A percentile compares a stretch with the other conserved stretches of the same genome.
Evolutionary conservation across 1,284 basidiomycete genomes (phyloP).

Genomic region (Meripilus lineatus): DNA sequence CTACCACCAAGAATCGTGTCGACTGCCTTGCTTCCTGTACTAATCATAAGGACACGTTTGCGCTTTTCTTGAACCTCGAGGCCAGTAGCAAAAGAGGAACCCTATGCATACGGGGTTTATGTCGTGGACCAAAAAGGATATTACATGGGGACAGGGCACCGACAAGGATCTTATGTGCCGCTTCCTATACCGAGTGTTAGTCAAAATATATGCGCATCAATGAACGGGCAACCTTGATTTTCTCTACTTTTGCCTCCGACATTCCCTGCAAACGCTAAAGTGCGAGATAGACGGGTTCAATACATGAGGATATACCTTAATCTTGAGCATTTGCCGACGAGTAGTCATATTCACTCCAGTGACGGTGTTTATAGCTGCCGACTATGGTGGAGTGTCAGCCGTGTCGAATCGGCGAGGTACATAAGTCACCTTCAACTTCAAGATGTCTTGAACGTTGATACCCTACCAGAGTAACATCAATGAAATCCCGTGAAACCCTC

Average conservation of each 20-base stretch:
- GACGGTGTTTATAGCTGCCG: conserved; percentile 72
- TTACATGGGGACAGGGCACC: conserved; percentile 14
- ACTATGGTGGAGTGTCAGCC: conserved; percentile 32
- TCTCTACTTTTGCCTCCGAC: conserved; percentile 92
- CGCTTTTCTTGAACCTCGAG: conserved; percentile 85
- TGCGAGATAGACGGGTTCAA: not conserved
- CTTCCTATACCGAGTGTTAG: conserved; percentile 51
- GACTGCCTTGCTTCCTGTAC: conserved; percentile 88
- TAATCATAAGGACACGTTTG: conserved; percentile 73
- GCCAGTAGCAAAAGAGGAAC: conserved; percentile 84
- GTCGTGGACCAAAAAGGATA: conserved; percentile 1
- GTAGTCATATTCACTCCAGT: conserved; percentile 86
- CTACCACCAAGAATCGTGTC: conserved; percentile 83
- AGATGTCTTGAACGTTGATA: conserved; percentile 91
- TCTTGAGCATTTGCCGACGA: conserved; percentile 80
- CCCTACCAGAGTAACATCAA: conserved; percentile 59
- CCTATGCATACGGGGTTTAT: conserved; percentile 40
- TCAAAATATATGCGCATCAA: conserved; percentile 6
- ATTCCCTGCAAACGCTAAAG: conserved; percentile 49
- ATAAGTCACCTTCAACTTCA: conserved; percentile 76
- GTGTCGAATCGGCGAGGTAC: conserved; percentile 3
- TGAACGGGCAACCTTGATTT: conserved; percentile 64
- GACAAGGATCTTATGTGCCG: conserved; percentile 79
- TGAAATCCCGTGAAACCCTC: not conserved
- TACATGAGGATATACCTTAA: conserved; percentile 59